Conservation (phyloP, 495 filamentous ascomycete species). For the Neurospora tetraspora region DNA sequence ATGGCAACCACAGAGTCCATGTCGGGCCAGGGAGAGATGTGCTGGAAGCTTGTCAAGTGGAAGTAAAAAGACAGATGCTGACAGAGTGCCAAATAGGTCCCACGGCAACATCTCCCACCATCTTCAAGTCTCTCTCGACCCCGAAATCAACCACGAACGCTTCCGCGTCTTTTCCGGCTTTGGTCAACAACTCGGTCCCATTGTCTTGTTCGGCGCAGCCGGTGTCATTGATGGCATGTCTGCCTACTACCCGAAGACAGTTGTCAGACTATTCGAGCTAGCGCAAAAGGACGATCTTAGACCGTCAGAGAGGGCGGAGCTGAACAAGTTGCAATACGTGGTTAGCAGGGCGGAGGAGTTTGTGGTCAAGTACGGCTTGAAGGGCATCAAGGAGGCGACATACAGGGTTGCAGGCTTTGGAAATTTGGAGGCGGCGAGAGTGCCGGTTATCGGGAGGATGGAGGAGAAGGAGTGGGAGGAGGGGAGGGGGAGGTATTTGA, state of each 20-base stretch:
- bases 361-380: constrained; percentile 43
- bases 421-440: constrained; percentile 41
- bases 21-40: too few species aligned
- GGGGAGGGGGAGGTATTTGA: constrained; percentile 13
- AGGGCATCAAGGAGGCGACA: constrained; percentile 55
- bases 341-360: constrained; percentile 50
- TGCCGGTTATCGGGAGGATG: constrained; percentile 44
- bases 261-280: constrained; percentile 44
- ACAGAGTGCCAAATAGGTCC: too few species aligned
- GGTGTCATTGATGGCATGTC: constrained; percentile 57
- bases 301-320: constrained; percentile 23
- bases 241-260: constrained; percentile 49
- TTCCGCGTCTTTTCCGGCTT: constrained; percentile 57
- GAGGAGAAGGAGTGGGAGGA: constrained; percentile 33
- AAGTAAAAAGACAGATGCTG: too few species aligned
- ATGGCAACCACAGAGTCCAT: too few species aligned
- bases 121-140: constrained; percentile 45
- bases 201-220: constrained; percentile 46
- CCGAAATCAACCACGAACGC: constrained; percentile 35
- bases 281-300: constrained; percentile 21
- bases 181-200: constrained; percentile 54
- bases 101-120: constrained; percentile 55
- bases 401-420: constrained; percentile 45
- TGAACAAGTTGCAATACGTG: constrained; percentile 43
- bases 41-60: too few species aligned